Evolutionary conservation across 2,329 filamentous ascomycete species (phyloP), one percentile per base, ranked within the genome.

Genomic region (Hawksworthiomyces lignivorus): DNA sequence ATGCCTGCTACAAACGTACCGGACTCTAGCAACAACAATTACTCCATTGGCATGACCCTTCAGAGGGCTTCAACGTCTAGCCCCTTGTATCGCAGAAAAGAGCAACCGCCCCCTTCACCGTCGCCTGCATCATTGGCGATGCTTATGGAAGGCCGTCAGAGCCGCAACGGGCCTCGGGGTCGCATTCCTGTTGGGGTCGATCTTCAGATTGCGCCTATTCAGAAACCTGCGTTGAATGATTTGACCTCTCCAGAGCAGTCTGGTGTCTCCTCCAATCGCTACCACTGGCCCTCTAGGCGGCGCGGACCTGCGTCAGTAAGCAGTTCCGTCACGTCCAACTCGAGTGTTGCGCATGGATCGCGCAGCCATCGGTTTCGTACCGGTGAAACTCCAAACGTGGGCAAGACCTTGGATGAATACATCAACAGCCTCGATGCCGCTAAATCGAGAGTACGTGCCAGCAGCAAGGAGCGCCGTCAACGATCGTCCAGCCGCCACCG

Each of bases 351-450:
- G 2, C 20, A 64, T n/a, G 47, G 45, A 3, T 18, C 65, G 15
- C 65, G 69, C 44, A 71, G 69, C 51, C 56, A 74, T 48, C 67
- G 50, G 4, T 39, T 36, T 36, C 46, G 50, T 21, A 44, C 78
- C 40, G 71, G 70, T 7, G 42, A 71, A 65, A 48, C 67, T 60
- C 36, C 68, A 59, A 29, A 64, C 10, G 81, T 76, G 51, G 73
- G 72, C 30, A 75, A 80, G 48, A 86, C 78, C 49, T 74, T 87
- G 27, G 85, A 94, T 51, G 81, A 89, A 49, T 94, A 92, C 56
- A 89, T 94, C 49, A 87, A 80, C 62, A 92, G 87, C 56, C 65
- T 95, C 2, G 87, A 94, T 26, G 76, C 87, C 38, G 85, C 87
- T 9, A 79, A 80, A 43, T 69, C 66, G 48, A 73, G 68, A 48